phyloP scores from a whole-genome alignment of 2,329 filamentous ascomycete genomes.

The Lecanicillium sp. region DNA sequence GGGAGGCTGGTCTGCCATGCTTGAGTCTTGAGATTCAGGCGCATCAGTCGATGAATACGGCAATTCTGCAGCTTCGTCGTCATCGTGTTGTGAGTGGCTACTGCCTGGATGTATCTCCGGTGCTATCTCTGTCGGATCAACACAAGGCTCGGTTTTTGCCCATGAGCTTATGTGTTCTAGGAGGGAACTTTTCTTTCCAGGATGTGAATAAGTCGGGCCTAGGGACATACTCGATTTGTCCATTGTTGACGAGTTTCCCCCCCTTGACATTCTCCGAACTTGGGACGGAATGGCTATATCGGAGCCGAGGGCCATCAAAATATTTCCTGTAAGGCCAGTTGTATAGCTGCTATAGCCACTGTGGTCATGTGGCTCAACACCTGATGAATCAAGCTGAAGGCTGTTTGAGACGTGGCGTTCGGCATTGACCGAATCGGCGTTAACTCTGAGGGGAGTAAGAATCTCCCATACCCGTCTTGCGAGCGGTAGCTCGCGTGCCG shows the following conservation, averaged over 20 bases:
- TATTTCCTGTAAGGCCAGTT: not conserved
- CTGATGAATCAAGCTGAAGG: slow-evolving; percentile 27
- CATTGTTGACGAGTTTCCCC: not conserved
- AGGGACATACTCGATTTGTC: slow-evolving; percentile 8
- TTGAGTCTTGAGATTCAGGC: not conserved
- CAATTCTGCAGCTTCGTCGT: not conserved
- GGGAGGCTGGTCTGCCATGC: not conserved
- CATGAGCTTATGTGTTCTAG: slow-evolving; percentile 6
- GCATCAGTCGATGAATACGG: slow-evolving; percentile 4
- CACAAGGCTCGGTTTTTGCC: not conserved
- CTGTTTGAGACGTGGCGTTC: slow-evolving; percentile 31
- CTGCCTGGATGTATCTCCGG: slow-evolving; percentile 3
- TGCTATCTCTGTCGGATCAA: not conserved
- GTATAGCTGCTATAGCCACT: slow-evolving; percentile 6
- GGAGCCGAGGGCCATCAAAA: not conserved
- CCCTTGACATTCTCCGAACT: not conserved
- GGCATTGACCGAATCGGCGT: slow-evolving; percentile 32
- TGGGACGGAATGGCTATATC: not conserved
- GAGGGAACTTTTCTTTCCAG: slow-evolving; percentile 1
- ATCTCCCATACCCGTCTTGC: slow-evolving; percentile 31
- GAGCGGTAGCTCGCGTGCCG: slow-evolving; percentile 31
- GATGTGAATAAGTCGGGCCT: slow-evolving; percentile 2
- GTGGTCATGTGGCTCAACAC: not conserved
- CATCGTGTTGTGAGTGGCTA: slow-evolving; percentile 9
- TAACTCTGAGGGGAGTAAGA: slow-evolving; percentile 29